Percentiles rank a stretch among this genome's conserved stretches.
Evolutionary conservation across 306 rosid species (phyloP).

Genomic region (Citrullus amarus): DNA sequence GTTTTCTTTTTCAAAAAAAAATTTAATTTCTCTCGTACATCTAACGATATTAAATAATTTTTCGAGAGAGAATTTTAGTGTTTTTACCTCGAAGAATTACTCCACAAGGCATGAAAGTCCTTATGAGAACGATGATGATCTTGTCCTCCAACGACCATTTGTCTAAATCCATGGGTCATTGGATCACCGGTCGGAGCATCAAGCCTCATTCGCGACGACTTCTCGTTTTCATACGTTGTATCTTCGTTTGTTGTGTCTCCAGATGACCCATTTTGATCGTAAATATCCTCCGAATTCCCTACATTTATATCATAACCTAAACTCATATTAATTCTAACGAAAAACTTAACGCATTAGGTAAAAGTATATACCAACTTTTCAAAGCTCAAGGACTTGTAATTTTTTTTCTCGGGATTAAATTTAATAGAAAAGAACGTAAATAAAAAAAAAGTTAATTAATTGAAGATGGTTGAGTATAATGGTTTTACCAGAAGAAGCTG

Average conservation of each 20-base stretch:
- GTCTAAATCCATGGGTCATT: conserved; percentile 29
- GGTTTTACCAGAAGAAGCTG: conserved; percentile 57
- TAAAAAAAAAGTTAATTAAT: too few relatives aligned
- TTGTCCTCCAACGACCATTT: not conserved
- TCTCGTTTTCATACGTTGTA: conserved; percentile 51
- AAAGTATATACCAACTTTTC: not conserved
- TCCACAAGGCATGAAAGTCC: conserved; percentile 59
- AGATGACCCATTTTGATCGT: conserved; percentile 70
- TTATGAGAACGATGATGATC: conserved; percentile 17
- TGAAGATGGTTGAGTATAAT: not conserved
- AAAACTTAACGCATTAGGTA: too few relatives aligned
- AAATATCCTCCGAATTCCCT: conserved; percentile 69
- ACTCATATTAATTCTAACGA: not conserved
- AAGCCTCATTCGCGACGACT: conserved; percentile 19
- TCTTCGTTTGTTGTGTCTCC: conserved; percentile 76
- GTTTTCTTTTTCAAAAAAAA: not conserved
- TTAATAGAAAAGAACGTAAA: not conserved
- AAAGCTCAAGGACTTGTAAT: not conserved
- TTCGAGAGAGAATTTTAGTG: not conserved
- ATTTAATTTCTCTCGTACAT: not conserved
- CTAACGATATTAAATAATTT: not conserved
- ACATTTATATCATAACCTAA: not conserved
- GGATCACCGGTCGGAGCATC: conserved; percentile 5
- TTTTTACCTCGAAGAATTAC: conserved; percentile 77
- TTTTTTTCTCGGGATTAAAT: not conserved